phyloP scores from a whole-genome alignment of 768 basidiomycete genomes.

The Serendipita vermifera region DNA sequence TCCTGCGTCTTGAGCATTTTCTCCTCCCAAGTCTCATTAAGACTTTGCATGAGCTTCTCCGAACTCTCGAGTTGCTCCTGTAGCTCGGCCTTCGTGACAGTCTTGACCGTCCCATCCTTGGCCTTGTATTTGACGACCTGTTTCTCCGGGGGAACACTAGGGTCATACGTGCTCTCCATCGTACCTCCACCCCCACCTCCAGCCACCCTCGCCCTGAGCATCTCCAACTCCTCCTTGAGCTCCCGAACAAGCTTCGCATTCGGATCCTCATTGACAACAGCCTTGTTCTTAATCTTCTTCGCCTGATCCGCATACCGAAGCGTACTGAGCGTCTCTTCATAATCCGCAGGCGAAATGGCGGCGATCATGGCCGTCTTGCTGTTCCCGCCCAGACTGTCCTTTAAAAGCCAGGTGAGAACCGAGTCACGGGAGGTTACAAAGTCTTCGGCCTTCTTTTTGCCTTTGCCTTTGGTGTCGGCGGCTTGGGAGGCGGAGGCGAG shows the following conservation, averaged over 20 bases:
- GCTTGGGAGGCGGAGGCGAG: constrained; percentile 59
- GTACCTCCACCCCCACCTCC: neutral
- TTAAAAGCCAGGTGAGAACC: constrained; percentile 93
- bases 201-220: constrained; percentile 76
- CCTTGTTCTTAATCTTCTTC: constrained; percentile 99
- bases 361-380: constrained; percentile 99
- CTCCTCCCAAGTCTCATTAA: constrained; percentile 96
- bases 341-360: constrained; percentile 96
- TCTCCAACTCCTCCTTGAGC: constrained; percentile 94
- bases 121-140: constrained; percentile 92
- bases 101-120: constrained; percentile 86
- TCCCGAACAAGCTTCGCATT: constrained; percentile 98
- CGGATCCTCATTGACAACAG: constrained; percentile 98
- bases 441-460: constrained; percentile 82
- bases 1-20: constrained; percentile 83
- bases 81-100: constrained; percentile 91
- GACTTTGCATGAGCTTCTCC: constrained; percentile 86
- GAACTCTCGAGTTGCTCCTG: constrained; percentile 94
- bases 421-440: constrained; percentile 97
- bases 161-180: constrained; percentile 73
- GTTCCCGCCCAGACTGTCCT: constrained; percentile 94
- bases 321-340: constrained; percentile 94
- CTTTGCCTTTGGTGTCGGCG: constrained; percentile 39
- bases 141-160: constrained; percentile 78
- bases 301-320: constrained; percentile 96